Base-by-base conservation (phyloP, 139 green algal genomes). In the Protoeuglena noctilucae region DNA sequence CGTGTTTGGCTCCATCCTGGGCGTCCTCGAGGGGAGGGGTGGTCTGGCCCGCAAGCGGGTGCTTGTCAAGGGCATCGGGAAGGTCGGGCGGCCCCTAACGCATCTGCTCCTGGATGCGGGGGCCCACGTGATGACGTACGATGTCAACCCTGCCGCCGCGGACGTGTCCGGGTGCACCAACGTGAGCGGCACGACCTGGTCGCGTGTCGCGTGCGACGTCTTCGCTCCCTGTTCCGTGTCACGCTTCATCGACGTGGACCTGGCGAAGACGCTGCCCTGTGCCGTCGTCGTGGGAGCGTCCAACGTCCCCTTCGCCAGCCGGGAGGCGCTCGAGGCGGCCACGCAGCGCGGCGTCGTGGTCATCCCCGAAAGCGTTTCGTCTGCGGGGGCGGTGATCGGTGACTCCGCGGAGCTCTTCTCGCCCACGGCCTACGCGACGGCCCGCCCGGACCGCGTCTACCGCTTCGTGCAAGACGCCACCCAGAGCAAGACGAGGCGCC, bases 121-220 rank as follows among this genome's bases (percentile, higher is more conserved):
- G 12, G 51, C 30, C 27, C 6, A 23, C 6, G 51, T 57, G 12
- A 17, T 28, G 27, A 57, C 51, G 7, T 28, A 25, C 39, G 54
- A 60, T 39, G 7, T 60, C 23, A 16, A 40, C 40, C 12, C 54
- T 12, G 24, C 18, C 21, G 6, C 5, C 25, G 54, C 54, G 5
- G 39, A 51, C 54, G 51, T 60, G 4, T 22, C 54, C 23, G 54
- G 54, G 14, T 51, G 39, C 39, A n/a, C 17, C 17, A 60, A 60
- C 54, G 39, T 60, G 12, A 52, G 34, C 9, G 22, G 51, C 40
- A 40, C 4, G 22, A 39, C 9, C 54, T 51, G 14, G 18, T 18
- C 14, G 6, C 9, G 5, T 12, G 14, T 39, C 12, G 17, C 12
- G 40, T 40, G 40, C 39, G 54, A 60, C 40, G 39, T 60, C 5